Base-by-base conservation (phyloP, 352 stramenopile genomes). In the Phytopythium delawarense region DNA sequence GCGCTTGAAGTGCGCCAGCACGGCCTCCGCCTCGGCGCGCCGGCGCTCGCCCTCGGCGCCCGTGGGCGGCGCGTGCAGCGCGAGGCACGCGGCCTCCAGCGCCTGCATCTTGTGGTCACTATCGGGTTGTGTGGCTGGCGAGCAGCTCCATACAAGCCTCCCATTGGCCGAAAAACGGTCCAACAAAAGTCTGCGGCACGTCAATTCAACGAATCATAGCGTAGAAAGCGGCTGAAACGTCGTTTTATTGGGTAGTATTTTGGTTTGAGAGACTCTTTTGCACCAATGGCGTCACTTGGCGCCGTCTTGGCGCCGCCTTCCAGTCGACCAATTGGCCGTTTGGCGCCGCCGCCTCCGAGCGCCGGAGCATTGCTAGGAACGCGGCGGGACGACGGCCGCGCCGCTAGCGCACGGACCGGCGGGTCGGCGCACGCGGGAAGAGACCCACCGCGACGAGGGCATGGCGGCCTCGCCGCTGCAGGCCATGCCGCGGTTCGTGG, bases 1-100 rank as follows among this genome's bases (percentile, higher is more conserved):
- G 57, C 80, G 76, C 71, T 94, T 94, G 67, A 94, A 94, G 61
- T 91, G 80, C 44, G 87, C 71, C 50, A 94, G 68, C 51, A 92
- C 71, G 35, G 61, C 52, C 53, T 91, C 83, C 1, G 85, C 85
- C 63, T 90, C 79, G 1, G 74, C 67, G 44, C 85, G 83, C 57
- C 81, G 78, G 23, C 59, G 74, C 58, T 87, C 63, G 18, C 73
- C 76, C 32, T 86, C 66, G 3, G 76, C 69, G 30, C 76, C 73
- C 16, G 67, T 81, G 1, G 83, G 78, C 18, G 79, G 74, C n/a
- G 84, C 78, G 52, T 92, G 78, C 63, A 92, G 67, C 75, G 81
- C 79, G 44, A 81, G 62, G 61, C 84, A 92, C 57, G 81, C 84
- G 20, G 79, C 79, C 69, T 91, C 69, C 9, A 92, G 67, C 59